phyloP scores from a whole-genome alignment of 2,329 filamentous ascomycete genomes.

The Fusarium concolor region DNA sequence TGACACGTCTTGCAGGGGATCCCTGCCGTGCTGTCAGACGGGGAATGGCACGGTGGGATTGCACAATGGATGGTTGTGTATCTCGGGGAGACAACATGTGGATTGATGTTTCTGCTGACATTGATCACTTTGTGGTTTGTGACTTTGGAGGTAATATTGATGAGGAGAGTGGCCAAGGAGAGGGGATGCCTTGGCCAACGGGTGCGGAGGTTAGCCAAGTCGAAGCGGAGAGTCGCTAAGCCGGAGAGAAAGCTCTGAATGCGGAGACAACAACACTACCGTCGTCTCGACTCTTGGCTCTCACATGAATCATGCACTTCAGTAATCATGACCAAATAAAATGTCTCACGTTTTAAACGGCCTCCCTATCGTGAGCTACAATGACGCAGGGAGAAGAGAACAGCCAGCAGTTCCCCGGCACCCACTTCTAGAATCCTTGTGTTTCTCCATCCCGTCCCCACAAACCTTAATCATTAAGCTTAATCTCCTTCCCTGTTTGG shows the following conservation, averaged over 20 bases:
- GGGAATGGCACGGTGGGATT: background rate
- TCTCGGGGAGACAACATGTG: background rate
- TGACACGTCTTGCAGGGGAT: background rate
- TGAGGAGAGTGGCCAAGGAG: no score
- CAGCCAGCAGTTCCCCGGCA: background rate
- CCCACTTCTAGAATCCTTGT: background rate
- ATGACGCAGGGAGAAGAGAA: conserved; percentile 5
- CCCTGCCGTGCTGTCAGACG: background rate
- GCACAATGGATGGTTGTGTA: background rate
- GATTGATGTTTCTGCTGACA: no score
- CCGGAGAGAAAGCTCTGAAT: background rate
- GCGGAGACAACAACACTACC: conserved; percentile 5
- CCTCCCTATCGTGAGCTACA: background rate
- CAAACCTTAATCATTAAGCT: conserved; percentile 34
- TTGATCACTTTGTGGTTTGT: background rate
- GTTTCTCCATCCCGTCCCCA: conserved; percentile 6
- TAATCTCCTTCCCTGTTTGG: conserved; percentile 32
- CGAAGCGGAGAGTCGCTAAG: background rate
- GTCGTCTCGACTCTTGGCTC: background rate
- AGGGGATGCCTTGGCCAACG: no score
- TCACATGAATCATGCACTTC: no score
- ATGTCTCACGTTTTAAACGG: conserved; percentile 1
- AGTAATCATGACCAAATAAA: background rate
- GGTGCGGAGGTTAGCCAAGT: background rate
- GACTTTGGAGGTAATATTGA: background rate